Percentiles rank a stretch among this genome's conserved stretches.
Evolutionary conservation across 2,329 filamentous ascomycete species (phyloP).

Genomic region (Hypoxylon sp.): DNA sequence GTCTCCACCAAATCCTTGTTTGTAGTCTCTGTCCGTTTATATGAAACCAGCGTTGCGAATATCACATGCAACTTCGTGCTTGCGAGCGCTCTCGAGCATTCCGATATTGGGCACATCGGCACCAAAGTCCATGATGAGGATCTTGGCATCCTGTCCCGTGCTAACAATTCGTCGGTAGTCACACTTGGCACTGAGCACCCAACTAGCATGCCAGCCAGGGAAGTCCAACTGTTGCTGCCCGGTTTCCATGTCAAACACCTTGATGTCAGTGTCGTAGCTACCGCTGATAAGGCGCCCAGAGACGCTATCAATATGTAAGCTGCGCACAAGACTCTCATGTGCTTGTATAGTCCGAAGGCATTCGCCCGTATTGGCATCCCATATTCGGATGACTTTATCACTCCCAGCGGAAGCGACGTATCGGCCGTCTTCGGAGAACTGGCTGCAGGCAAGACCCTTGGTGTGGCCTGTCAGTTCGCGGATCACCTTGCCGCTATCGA

Average conservation of each 20-base stretch:
- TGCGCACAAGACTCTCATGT: conserved; percentile 88
- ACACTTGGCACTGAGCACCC: conserved; percentile 96
- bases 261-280: conserved; percentile 95
- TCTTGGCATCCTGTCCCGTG: conserved; percentile 93
- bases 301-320: conserved; percentile 88
- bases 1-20: conserved; percentile 8
- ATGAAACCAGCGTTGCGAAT: conserved; percentile 56
- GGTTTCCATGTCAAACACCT: conserved; percentile 89
- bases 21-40: conserved; percentile 36
- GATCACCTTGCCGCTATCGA: conserved; percentile 88
- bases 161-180: conserved; percentile 96
- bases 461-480: conserved; percentile 93
- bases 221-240: conserved; percentile 86
- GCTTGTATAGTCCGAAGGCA: conserved; percentile 85
- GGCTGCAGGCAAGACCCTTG: conserved; percentile 93
- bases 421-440: conserved; percentile 95
- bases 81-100: conserved; percentile 66
- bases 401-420: conserved; percentile 95
- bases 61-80: conserved; percentile 51
- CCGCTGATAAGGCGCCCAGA: conserved; percentile 91
- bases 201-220: conserved; percentile 95
- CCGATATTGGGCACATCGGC: conserved; percentile 71
- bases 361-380: conserved; percentile 91
- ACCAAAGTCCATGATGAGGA: conserved; percentile 94
- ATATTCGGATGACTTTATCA: conserved; percentile 95